Base-by-base conservation (phyloP, 352 stramenopile species). In the Globisporangium parvum region DNA sequence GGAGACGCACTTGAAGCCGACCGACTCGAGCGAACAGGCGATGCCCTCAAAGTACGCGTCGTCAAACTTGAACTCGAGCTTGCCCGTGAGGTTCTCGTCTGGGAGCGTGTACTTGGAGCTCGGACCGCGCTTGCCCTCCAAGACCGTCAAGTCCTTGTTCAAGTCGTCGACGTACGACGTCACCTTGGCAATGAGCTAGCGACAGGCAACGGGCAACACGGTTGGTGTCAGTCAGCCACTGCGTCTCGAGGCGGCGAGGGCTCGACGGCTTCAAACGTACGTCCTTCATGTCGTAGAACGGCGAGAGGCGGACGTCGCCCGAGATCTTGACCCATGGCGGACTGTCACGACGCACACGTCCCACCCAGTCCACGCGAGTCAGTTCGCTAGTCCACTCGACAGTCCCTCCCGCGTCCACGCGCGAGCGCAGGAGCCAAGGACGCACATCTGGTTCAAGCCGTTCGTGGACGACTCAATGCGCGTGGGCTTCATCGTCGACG, bases 91-190 rank as follows among this genome's bases (percentile, higher is more conserved):
- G 51, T 87, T 72, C 64, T 97, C 90, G 40, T 64, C 66, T 10
- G 87, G 86, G 6, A 98, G 76, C 28, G 72, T 80, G 72, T 97
- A 97, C 76, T 96, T 96, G 65, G 88, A 97, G 64, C 83, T 87
- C 6, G 88, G 87, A 15, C 91, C 91, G 53, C 84, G 88, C 28
- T 81, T 82, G 21, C 77, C 82, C 46, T 93, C 83, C 14, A 97
- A 66, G 40, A 72, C 79, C 24, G 77, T 79, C 33, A 96, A 75
- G 64, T 96, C 74, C 17, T 69, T 68, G 67, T 97, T 98, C 20
- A 98, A 69, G 14, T 89, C 80, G 18, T 84, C 70, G 35, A 96
- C 89, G 65, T 96, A 98, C 21, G 69, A 65, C n/a, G 58, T 75
- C 60, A 93, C 74, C 61, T 90, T 93, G 24, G 65, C 54, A 42